A percentile compares a stretch with the other conserved stretches of the same genome.
phyloP scores from a whole-genome alignment of 331 rosid genomes.

The Acacia concinna region DNA sequence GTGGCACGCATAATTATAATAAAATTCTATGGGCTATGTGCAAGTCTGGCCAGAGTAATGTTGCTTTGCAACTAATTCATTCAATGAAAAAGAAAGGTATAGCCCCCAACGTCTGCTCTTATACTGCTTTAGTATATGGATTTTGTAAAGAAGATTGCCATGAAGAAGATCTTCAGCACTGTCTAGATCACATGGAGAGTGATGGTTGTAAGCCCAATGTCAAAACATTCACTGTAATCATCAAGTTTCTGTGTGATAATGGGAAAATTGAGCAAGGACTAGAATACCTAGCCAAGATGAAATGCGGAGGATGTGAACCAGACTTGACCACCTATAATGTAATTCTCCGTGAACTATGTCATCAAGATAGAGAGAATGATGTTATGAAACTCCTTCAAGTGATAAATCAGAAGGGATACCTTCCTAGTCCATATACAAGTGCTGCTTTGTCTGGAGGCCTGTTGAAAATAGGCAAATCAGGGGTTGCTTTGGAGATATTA shows the following conservation, averaged over 20 bases:
- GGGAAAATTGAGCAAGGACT: slow-evolving; percentile 42
- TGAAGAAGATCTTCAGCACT: slow-evolving; percentile 28
- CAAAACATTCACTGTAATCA: slow-evolving; percentile 42
- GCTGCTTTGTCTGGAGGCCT: slow-evolving; percentile 52
- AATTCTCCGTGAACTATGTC: slow-evolving; percentile 49
- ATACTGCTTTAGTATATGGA: slow-evolving; percentile 49
- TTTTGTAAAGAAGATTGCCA: slow-evolving; percentile 46
- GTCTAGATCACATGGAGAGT: slow-evolving; percentile 43
- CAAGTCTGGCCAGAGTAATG: slow-evolving; percentile 33
- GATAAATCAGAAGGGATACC: slow-evolving; percentile 43
- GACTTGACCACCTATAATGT: slow-evolving; percentile 48
- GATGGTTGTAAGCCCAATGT: slow-evolving; percentile 45
- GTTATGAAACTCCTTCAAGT: slow-evolving; percentile 26
- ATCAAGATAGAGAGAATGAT: slow-evolving; percentile 38
- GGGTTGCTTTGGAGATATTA: slow-evolving; percentile 33
- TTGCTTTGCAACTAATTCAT: slow-evolving; percentile 41
- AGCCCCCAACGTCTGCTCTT: slow-evolving; percentile 39
- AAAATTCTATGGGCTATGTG: slow-evolving; percentile 48
- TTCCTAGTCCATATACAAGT: slow-evolving; percentile 41
- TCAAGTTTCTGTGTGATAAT: slow-evolving; percentile 48
- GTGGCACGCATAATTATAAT: slow-evolving; percentile 36
- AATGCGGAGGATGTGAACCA: slow-evolving; percentile 45
- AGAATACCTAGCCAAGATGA: slow-evolving; percentile 35
- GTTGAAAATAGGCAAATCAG: slow-evolving; percentile 37
- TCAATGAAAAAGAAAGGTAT: slow-evolving; percentile 48